phyloP scores from a whole-genome alignment of 2,329 filamentous ascomycete species.

The Septoria petroselini region DNA sequence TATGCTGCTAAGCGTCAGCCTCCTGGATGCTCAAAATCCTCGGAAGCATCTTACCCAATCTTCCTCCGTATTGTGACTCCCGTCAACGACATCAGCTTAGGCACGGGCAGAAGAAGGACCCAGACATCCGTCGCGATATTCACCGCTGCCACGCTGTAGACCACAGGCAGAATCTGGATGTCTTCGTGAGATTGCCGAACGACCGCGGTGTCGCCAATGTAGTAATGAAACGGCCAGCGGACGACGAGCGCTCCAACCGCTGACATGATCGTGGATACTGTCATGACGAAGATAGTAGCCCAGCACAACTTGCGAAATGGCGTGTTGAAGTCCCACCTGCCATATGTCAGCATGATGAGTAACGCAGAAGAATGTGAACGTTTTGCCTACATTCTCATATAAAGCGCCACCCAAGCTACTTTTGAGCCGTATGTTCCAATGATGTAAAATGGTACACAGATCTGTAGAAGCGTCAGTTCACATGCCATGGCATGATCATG shows the following conservation, averaged over 20 bases:
- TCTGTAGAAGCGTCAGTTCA: too few relatives aligned
- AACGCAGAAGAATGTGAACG: neutral
- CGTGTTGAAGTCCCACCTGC: conserved; percentile 22
- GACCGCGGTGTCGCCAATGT: conserved; percentile 12
- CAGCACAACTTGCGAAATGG: conserved; percentile 19
- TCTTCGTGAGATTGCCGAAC: conserved; percentile 4
- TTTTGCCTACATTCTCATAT: conserved; percentile 15
- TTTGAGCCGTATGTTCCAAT: conserved; percentile 15
- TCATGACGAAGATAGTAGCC: conserved; percentile 3
- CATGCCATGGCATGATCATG: too few relatives aligned
- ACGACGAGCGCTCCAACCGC: conserved; percentile 7
- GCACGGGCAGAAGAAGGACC: conserved; percentile 19
- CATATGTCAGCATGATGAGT: neutral
- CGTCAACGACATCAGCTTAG: conserved; percentile 15
- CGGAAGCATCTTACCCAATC: conserved; percentile 5
- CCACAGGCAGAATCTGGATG: conserved; percentile 9
- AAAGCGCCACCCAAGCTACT: conserved; percentile 17
- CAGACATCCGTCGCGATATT: conserved; percentile 18
- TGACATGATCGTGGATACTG: conserved; percentile 3
- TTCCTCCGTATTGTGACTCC: conserved; percentile 12
- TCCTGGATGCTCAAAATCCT: too few relatives aligned
- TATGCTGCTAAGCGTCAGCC: conserved; percentile 7
- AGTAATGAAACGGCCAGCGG: conserved; percentile 17
- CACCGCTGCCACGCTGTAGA: conserved; percentile 10
- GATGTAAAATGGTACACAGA: conserved; percentile 20